phyloP scores from a whole-genome alignment of 192 early-diverging fungal species.

The Pilaira anomala region DNA sequence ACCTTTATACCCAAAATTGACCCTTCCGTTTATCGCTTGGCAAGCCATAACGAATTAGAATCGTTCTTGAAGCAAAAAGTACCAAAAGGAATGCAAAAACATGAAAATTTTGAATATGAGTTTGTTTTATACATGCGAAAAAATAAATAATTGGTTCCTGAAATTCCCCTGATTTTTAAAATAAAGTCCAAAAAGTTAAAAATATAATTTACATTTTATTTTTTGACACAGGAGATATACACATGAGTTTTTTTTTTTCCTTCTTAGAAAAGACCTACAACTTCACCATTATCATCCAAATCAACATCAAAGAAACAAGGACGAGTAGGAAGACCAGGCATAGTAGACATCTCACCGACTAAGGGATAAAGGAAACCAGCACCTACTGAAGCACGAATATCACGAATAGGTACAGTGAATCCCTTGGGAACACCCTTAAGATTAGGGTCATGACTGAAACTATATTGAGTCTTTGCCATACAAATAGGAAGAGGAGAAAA shows the following conservation, averaged over 20 bases:
- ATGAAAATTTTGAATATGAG: slow-evolving; percentile 56
- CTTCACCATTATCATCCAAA: slow-evolving; percentile 82
- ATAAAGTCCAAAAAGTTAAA: too few relatives aligned
- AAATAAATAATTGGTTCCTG: background rate
- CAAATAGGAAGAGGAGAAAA: slow-evolving; percentile 91
- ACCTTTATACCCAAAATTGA: slow-evolving; percentile 68
- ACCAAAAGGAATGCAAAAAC: slow-evolving; percentile 42
- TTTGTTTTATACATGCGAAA: slow-evolving; percentile 45
- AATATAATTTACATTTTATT: too few relatives aligned
- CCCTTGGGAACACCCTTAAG: slow-evolving; percentile 91
- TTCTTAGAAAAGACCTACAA: slow-evolving; percentile 80
- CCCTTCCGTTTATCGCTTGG: slow-evolving; percentile 26
- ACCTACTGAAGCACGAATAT: slow-evolving; percentile 92
- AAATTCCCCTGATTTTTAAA: too few relatives aligned
- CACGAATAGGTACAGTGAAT: slow-evolving; percentile 91
- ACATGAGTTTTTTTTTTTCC: too few relatives aligned
- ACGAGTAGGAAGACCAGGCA: slow-evolving; percentile 95
- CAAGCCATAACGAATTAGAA: slow-evolving; percentile 46
- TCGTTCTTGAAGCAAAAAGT: slow-evolving; percentile 37
- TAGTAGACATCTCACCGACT: slow-evolving; percentile 94
- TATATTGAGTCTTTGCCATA: slow-evolving; percentile 99
- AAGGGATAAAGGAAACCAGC: slow-evolving; percentile 98
- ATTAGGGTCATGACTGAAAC: slow-evolving; percentile 87
- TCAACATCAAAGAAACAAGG: slow-evolving; percentile 97
- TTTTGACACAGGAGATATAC: too few relatives aligned